Percentiles rank a stretch among this genome's conserved stretches.
Evolutionary conservation across 2,329 filamentous ascomycete species (phyloP).

Genomic region (Colletotrichum plurivorum): DNA sequence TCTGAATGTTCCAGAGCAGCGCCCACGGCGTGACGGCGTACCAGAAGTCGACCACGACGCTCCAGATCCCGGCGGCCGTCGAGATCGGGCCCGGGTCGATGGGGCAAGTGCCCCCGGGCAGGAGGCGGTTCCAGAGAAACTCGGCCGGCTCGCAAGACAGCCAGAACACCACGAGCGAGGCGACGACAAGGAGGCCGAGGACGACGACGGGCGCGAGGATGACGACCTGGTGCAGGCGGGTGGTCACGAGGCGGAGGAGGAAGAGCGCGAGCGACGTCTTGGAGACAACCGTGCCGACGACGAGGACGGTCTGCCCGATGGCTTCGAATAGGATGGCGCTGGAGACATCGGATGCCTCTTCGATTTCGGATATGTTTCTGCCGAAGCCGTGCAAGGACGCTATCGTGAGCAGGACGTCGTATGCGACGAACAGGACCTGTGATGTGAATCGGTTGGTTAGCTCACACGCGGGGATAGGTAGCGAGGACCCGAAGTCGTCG

Average conservation of each 20-base stretch:
- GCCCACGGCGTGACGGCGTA: constrained; percentile 60
- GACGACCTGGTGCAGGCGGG: constrained; percentile 22
- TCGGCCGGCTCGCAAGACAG: constrained; percentile 32
- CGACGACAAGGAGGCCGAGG: constrained; percentile 18
- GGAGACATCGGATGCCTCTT: constrained; percentile 7
- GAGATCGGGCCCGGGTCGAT: constrained; percentile 37
- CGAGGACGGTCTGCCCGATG: constrained; percentile 37
- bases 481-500: too few species aligned
- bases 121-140: constrained; percentile 36
- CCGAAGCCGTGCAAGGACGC: constrained; percentile 36
- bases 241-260: constrained; percentile 34
- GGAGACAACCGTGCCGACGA: constrained; percentile 35
- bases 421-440: constrained; percentile 31
- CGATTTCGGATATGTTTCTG: constrained; percentile 27
- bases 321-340: constrained; percentile 36
- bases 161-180: constrained; percentile 37
- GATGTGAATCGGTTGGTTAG: neutral
- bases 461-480: neutral
- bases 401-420: constrained; percentile 37
- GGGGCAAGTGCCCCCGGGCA: constrained; percentile 22
- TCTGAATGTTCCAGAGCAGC: constrained; percentile 59
- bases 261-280: constrained; percentile 38
- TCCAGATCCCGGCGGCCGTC: constrained; percentile 33
- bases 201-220: constrained; percentile 29
- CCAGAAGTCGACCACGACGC: constrained; percentile 54